Conservation (phyloP, 2,329 filamentous ascomycete genomes). For the Colletotrichum sp. region DNA sequence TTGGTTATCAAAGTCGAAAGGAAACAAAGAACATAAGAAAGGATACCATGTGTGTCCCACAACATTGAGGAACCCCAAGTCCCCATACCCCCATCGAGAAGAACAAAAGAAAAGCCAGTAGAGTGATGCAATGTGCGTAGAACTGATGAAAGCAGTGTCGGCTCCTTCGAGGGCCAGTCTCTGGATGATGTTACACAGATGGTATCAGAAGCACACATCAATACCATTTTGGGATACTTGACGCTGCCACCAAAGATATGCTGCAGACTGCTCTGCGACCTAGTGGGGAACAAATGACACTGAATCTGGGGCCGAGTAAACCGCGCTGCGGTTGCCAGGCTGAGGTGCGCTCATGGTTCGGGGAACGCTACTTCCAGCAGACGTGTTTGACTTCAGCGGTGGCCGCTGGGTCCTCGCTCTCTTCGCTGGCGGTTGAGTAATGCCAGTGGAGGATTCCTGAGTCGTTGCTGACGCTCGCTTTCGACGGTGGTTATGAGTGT, state of each 20-base stretch:
- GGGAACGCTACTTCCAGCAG: background rate
- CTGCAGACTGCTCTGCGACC: background rate
- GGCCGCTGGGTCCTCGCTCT: background rate
- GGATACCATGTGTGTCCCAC: background rate
- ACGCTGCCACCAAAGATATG: background rate
- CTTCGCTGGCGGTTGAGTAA: background rate
- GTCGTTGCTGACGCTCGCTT: background rate
- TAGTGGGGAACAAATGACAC: background rate
- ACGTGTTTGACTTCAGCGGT: background rate
- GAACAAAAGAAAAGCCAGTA: background rate
- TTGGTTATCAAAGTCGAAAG: background rate
- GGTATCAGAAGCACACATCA: background rate
- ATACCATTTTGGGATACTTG: background rate
- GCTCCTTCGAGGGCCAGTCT: background rate
- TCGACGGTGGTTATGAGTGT: background rate
- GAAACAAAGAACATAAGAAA: background rate
- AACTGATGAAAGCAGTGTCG: background rate
- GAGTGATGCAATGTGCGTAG: background rate
- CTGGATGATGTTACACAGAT: background rate
- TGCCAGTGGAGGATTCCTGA: background rate
- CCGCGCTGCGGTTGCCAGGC: background rate
- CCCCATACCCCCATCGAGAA: background rate
- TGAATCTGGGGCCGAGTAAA: background rate
- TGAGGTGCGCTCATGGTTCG: background rate
- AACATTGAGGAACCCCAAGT: background rate